Base-by-base conservation (phyloP, 257 asterid species). In the Ilex aquifolium region DNA sequence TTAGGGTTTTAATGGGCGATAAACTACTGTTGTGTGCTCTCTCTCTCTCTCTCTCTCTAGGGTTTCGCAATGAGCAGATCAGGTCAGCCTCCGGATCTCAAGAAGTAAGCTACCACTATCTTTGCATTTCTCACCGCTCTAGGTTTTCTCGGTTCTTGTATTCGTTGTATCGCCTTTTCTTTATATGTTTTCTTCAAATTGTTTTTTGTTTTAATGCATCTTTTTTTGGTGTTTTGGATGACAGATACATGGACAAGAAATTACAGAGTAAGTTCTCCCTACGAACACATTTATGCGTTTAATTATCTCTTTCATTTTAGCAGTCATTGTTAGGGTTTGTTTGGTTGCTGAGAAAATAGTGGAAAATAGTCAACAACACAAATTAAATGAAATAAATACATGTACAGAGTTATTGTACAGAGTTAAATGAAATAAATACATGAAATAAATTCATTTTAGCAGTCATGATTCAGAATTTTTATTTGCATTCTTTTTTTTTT, bases 71-170 rank as follows among this genome's bases (percentile, higher is more conserved):
- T 87, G 95, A 89, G 98, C 81, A 82, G 98, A 80, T 91, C 98
- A 29, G 96, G 98, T 6, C 98, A 91, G 77, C 96, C 98, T 55
- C 96, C 98, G 72, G 98, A 91, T 88, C 96, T 91, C 49, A 91
- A 91, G 69, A 91, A 91, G 96, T 85, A 64, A 56, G 78, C 42
- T 29, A 1, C 27, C 27, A 21, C 27, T 21, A 21, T 11, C 48
- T 42, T 5, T 30, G 6, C 12, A 10, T 56, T 13, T 16, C 32
- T 11, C 50, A 9, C 5, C 1, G 17, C 0, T 11, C 10, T 11
- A 42, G 10, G 17, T 6, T 9, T 54, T 31, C 14, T 53, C 27
- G 8, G 14, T 1, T 8, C 44, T 12, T 10, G 50, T 50, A 16
- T 10, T 30, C 1, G 6, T 10, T 30, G 58, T 13, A 5, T 40